Evolutionary conservation across 75 land plant species (phyloP), one percentile per base, ranked within the genome.

Genomic region (Pinus tabuliformis): DNA sequence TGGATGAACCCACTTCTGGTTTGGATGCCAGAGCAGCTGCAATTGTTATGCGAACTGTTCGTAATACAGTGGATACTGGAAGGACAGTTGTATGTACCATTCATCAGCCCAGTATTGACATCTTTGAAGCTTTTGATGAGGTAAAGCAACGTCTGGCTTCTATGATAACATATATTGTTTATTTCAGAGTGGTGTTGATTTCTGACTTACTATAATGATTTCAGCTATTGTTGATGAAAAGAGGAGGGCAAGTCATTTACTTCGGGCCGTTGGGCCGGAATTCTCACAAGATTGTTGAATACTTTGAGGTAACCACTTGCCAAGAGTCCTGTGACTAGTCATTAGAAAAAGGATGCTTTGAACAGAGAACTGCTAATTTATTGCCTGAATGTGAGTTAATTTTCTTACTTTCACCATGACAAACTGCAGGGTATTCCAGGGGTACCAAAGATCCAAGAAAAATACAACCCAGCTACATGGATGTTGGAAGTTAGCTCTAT

Each of bases 1-100:
- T 93, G 95, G 95, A 93, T 77, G 95, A 93, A 60, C 95, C 95
- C 12, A 93, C 95, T 9, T 90, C 95, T 24, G 95, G 95, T 21
- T 80, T 93, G 20, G 94, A 91, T 77, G 94, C 94, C 24, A 77
- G 94, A 78, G 94, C 94, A 26, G 91, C 94, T 36, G 94, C 94
- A 20, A 91, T 91, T 73, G 94, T 91, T n/a, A 91, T 91, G 94
- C 83, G 94, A 75, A 85, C 93, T 24, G 91, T 93, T 15, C 86
- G 95, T 52, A 93, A 93, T 79, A 93, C 95, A 2, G 93, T 93
- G 33, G 93, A 93, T 58, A 93, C 95, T 13, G 95, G 93, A 42
- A 77, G 95, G 74, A 93, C 95, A 5, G 95, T 93, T 36, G 95
- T 93, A 18, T 93, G 94, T 73, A 91, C 94, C 36, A 89, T 91